Base-by-base conservation (phyloP, 164 flowering plant species). In the Warburgia ugandensis region DNA sequence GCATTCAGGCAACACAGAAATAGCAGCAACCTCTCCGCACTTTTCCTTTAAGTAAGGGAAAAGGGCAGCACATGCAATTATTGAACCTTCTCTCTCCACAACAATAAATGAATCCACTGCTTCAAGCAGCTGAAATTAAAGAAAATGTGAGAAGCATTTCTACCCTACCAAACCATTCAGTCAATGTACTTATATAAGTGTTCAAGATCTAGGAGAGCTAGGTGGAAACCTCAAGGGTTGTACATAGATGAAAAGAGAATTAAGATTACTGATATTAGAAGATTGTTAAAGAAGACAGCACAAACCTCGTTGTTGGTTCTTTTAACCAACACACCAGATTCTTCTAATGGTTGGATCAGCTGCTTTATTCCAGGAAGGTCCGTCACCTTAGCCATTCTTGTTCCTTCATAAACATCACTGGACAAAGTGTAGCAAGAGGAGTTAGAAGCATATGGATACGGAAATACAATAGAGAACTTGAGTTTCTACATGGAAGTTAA, bases 371-470 rank as follows among this genome's bases (percentile, higher is more conserved):
- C 87, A 38, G 73, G 27, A 37, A 92, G 68, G 76, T 92, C 99
- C 48, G 61, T 36, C 49, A 61, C 75, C 41, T 51, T 71, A 46
- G 97, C 97, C 76, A 68, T 72, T 32, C 99, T 65, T 11, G 94
- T 81, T 46, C 99, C 99, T 73, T 92, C 97, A 54, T 92, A 92
- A 36, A 92, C 70, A 72, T 92, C 99, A 73, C 99, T 92, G 56
- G 22, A 42, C 45, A 52, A n/a, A n/a, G n/a, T n/a, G n/a, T 27
- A 47, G 55, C 38, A 50, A 16, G 3, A 29, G 19, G 35, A 33
- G 19, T 43, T 40, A 42, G 26, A 30, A 61, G 33, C 21, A 8
- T 29, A 14, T n/a, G n/a, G n/a, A n/a, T n/a, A n/a, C n/a, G n/a
- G n/a, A n/a, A n/a, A n/a, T n/a, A n/a, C n/a, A n/a, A n/a, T n/a